Evolutionary conservation across 2,329 filamentous ascomycete genomes (phyloP).

Genomic region (Tolypocladium tundrense): DNA sequence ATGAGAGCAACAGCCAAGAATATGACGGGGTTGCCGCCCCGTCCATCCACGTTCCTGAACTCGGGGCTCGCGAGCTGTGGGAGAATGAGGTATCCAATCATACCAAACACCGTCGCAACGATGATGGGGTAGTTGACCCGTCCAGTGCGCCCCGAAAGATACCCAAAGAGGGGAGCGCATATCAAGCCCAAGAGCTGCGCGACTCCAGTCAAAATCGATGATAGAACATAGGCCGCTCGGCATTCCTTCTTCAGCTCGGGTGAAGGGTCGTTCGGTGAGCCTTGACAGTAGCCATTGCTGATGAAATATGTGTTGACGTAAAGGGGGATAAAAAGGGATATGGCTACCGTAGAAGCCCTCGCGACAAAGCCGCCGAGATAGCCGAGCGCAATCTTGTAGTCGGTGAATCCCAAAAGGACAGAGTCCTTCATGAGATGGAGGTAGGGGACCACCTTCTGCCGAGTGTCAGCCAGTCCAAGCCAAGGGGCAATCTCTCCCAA

Average conservation of each 20-base stretch:
- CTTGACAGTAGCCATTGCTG: slow-evolving; percentile 65
- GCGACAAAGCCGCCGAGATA: slow-evolving; percentile 94
- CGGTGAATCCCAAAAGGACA: slow-evolving; percentile 60
- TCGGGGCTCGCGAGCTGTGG: slow-evolving; percentile 71
- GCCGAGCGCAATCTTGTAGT: slow-evolving; percentile 71
- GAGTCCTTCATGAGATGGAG: slow-evolving; percentile 51
- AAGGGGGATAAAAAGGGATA: slow-evolving; percentile 88
- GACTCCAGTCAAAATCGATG: slow-evolving; percentile 77
- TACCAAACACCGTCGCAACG: slow-evolving; percentile 59
- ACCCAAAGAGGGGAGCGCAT: slow-evolving; percentile 80
- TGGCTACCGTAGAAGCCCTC: slow-evolving; percentile 85
- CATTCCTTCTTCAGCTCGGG: slow-evolving; percentile 79
- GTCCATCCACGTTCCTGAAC: slow-evolving; percentile 49
- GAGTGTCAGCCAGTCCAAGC: background rate
- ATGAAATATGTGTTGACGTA: slow-evolving; percentile 90
- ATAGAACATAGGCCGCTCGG: slow-evolving; percentile 75
- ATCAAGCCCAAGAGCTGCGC: slow-evolving; percentile 81
- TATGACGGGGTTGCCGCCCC: slow-evolving; percentile 57
- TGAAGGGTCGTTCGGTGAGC: slow-evolving; percentile 50
- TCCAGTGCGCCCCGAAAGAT: slow-evolving; percentile 59
- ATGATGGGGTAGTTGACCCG: slow-evolving; percentile 66
- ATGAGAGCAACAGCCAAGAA: slow-evolving; percentile 72
- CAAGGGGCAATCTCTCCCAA: background rate
- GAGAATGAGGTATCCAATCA: slow-evolving; percentile 69
- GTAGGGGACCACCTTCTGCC: slow-evolving; percentile 39